These are phyloP conservation scores for Leucoagaricus sp. DNA, from an alignment of 1,284 basidiomycete species.

Conservation along the genomic window DNA sequence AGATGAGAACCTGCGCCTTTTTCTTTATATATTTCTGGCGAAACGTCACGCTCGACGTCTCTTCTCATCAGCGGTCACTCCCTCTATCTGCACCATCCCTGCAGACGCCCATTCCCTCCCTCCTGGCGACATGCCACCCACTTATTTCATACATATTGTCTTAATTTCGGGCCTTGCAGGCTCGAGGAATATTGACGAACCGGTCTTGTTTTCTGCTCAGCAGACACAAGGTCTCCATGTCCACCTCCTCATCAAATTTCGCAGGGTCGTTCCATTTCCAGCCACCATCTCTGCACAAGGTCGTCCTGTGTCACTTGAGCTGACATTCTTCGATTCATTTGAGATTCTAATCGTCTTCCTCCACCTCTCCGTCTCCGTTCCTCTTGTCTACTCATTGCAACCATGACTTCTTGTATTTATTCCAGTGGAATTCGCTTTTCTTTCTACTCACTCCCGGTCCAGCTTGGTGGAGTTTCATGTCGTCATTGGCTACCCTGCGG, in stretches of 20 bases:
- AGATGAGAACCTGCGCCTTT: constrained; percentile 33
- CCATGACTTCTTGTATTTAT: background rate
- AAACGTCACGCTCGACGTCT: constrained; percentile 16
- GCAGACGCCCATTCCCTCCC: background rate
- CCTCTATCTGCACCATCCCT: background rate
- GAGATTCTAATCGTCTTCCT: background rate
- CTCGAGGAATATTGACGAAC: background rate
- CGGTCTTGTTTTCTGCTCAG: background rate
- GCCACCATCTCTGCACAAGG: constrained; percentile 7
- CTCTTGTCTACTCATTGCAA: background rate
- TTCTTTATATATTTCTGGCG: constrained; percentile 36
- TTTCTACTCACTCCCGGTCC: background rate
- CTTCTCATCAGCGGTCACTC: constrained; percentile 15
- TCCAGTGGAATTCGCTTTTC: background rate
- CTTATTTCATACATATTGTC: background rate
- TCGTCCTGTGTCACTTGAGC: constrained; percentile 1
- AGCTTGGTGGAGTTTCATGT: background rate
- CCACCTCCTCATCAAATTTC: background rate
- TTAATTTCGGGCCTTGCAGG: background rate
- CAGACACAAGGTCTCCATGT: constrained; percentile 9
- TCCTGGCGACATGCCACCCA: background rate
- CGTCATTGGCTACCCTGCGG: background rate
- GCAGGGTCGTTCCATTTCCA: constrained; percentile 10
- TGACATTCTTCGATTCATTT: constrained; percentile 1
- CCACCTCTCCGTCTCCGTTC: background rate